Base-by-base conservation (phyloP, 768 basidiomycete genomes). In the Hygrophoropsis aurantiaca region DNA sequence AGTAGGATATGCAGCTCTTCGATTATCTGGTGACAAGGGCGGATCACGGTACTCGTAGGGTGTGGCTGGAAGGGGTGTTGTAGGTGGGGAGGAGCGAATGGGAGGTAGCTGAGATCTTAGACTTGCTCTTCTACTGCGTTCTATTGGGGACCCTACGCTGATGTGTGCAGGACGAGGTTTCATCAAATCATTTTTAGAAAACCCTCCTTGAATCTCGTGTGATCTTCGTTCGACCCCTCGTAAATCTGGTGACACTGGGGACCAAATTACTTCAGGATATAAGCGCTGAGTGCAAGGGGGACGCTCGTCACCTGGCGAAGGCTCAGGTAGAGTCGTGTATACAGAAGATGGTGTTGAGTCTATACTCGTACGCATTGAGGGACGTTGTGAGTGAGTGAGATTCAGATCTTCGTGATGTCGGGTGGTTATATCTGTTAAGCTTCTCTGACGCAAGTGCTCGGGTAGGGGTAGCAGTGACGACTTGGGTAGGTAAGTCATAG, bases 401-500 rank as follows among this genome's bases (percentile, higher is more conserved):
- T 0, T 52, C 57, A 10, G 39, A 26, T 3, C 18, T 40, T 32
- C 49, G 51, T 15, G 41, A 52, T 11, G 44, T 46, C 23, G 44
- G 21, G 16, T 37, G 5, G 34, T 36, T 23, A 16, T 9, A 4
- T 5, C 19, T 25, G 21, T 11, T 18, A 33, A 3, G 5, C 4
- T 24, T n/a, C 6, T 20, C 26, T 37, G 53, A 25, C 4, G 36
- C 13, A 49, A 1, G 8, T 19, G 44, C 8, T 34, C 6, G 20
- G 59, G 65, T n/a, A 57, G 61, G 0, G 61, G 64, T 11, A 66
- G 46, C 44, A 58, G 56, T 0, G 45, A 58, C 2, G 66, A 43
- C 16, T 56, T 56, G 5, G 65, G 65, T 3, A 66, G 50, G 32
- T 11, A 58, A 0, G 65, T 66, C 34, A 48, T 42, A 23, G 65